phyloP scores from a whole-genome alignment of 176 grass and related monocot species.

The Ampelocalamus luodianensis region DNA sequence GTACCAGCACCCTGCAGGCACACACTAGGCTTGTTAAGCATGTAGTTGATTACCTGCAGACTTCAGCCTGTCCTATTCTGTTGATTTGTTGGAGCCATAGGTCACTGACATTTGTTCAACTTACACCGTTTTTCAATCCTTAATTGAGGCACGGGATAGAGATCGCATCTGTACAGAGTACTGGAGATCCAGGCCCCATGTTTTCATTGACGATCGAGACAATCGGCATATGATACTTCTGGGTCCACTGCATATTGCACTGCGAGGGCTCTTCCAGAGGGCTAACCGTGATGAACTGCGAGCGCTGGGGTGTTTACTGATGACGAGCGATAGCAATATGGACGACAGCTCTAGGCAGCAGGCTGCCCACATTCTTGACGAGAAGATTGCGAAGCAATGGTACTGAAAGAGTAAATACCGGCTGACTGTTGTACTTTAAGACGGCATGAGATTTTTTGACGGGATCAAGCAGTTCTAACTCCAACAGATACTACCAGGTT shows the following conservation, averaged over 20 bases:
- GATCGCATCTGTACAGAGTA: constrained; percentile 71
- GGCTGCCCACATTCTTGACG: constrained; percentile 46
- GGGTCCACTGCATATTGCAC: constrained; percentile 29
- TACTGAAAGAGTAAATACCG: constrained; percentile 44
- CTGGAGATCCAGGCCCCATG: constrained; percentile 68
- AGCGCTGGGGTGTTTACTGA: constrained; percentile 60
- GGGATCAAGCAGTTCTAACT: constrained; percentile 37
- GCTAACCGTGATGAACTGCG: constrained; percentile 69
- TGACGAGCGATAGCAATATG: constrained; percentile 42
- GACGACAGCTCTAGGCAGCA: constrained; percentile 53
- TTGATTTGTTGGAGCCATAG: constrained; percentile 15
- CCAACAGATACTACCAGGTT: too few relatives aligned
- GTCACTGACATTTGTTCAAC: constrained; percentile 5
- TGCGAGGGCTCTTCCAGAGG: constrained; percentile 78
- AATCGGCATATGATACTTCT: constrained; percentile 37
- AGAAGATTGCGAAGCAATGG: constrained; percentile 55
- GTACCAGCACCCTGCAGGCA: neutral
- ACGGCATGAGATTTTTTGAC: constrained; percentile 33
- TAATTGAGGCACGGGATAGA: constrained; percentile 61
- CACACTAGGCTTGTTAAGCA: neutral
- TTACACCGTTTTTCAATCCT: constrained; percentile 11
- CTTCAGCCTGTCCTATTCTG: neutral
- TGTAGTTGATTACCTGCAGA: neutral
- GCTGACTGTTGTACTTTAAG: constrained; percentile 44
- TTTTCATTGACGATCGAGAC: constrained; percentile 25